A percentile compares a stretch with the other conserved stretches of the same genome.
Evolutionary conservation across 257 asterid genomes (phyloP).

Genomic region (Echium plantagineum): DNA sequence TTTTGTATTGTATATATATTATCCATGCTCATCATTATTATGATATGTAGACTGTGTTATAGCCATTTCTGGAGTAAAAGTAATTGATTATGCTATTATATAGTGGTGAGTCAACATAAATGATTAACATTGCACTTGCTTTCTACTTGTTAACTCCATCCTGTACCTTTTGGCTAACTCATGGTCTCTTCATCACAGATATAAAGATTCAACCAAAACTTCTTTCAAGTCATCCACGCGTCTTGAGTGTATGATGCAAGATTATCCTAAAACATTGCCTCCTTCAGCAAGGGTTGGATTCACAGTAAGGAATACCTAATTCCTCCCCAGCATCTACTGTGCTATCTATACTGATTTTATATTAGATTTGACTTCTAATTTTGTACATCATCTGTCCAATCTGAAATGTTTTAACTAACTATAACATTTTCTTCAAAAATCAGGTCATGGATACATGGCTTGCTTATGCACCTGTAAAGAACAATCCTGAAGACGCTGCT

Average conservation of each 20-base stretch:
- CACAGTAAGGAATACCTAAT: slow-evolving; percentile 46
- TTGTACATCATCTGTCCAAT: not conserved
- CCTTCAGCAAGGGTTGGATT: slow-evolving; percentile 97
- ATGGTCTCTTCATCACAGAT: slow-evolving; percentile 28
- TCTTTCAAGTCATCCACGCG: slow-evolving; percentile 95
- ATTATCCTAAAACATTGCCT: slow-evolving; percentile 89
- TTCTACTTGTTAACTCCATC: not conserved
- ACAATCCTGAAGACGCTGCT: slow-evolving; percentile 98
- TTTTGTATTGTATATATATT: too few relatives aligned
- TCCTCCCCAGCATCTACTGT: not conserved
- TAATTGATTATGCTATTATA: too few relatives aligned
- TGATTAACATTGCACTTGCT: not conserved
- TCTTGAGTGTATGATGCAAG: slow-evolving; percentile 99
- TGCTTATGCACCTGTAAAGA: slow-evolving; percentile 98
- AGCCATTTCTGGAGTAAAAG: too few relatives aligned
- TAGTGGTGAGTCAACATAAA: not conserved
- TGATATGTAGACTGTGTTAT: too few relatives aligned
- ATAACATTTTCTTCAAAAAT: slow-evolving; percentile 4
- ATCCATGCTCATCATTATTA: too few relatives aligned
- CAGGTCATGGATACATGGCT: slow-evolving; percentile 91
- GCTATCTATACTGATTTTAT: not conserved
- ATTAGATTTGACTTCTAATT: not conserved
- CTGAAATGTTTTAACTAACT: not conserved
- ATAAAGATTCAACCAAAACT: slow-evolving; percentile 84
- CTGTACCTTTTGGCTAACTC: not conserved